Evolutionary conservation across 2,329 filamentous ascomycete genomes (phyloP).

Genomic region (Aspergillus fischeri): DNA sequence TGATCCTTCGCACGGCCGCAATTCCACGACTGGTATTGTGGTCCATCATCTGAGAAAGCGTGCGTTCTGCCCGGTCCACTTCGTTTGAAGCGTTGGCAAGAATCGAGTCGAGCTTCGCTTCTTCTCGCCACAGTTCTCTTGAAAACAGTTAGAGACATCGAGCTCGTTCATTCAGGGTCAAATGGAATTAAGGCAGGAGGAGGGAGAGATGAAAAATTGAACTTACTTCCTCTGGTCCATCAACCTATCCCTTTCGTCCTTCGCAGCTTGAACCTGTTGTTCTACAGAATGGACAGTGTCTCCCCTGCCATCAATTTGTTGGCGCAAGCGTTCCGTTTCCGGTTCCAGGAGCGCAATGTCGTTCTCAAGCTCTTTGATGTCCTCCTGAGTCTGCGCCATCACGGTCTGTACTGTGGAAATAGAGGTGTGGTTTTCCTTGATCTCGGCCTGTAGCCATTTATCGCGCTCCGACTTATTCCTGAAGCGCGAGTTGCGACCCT

Average conservation of each 20-base stretch:
- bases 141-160: slow-evolving; percentile 8
- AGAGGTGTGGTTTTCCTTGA: slow-evolving; percentile 72
- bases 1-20: slow-evolving; percentile 78
- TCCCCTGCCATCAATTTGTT: slow-evolving; percentile 73
- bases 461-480: slow-evolving; percentile 85
- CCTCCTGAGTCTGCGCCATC: slow-evolving; percentile 76
- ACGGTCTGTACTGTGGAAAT: slow-evolving; percentile 79
- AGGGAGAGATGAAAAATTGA: not conserved
- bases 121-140: slow-evolving; percentile 73
- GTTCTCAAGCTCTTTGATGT: slow-evolving; percentile 66
- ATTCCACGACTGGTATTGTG: slow-evolving; percentile 80
- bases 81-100: slow-evolving; percentile 72
- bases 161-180: not conserved
- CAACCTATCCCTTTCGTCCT: slow-evolving; percentile 72
- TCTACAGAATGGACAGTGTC: slow-evolving; percentile 68
- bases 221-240: slow-evolving; percentile 74
- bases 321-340: slow-evolving; percentile 66
- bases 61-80: slow-evolving; percentile 70
- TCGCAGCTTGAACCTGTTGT: slow-evolving; percentile 70
- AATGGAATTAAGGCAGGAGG: not conserved
- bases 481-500: slow-evolving; percentile 83
- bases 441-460: slow-evolving; percentile 72
- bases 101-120: slow-evolving; percentile 77
- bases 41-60: slow-evolving; percentile 82
- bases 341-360: slow-evolving; percentile 69